Evolutionary conservation across 2,329 filamentous ascomycete genomes (phyloP).

Genomic region (Colletotrichum orbiculare): DNA sequence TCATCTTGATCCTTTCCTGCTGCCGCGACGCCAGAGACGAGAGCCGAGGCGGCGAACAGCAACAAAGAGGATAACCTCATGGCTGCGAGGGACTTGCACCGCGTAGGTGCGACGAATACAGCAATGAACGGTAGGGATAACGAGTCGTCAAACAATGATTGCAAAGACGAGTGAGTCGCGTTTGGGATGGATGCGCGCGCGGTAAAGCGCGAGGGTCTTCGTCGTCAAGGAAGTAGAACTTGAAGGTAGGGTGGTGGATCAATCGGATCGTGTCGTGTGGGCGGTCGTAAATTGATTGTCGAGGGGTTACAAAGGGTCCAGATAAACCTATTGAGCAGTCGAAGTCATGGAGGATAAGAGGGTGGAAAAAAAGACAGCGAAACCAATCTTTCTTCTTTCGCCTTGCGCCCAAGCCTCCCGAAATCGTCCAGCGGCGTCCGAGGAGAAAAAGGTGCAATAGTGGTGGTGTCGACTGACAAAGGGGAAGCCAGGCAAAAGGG

Average conservation of each 20-base stretch:
- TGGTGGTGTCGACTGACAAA: slow-evolving; percentile 31
- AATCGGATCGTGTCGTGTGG: slow-evolving; percentile 21
- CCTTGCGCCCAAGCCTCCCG: slow-evolving; percentile 28
- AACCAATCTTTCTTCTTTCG: slow-evolving; percentile 26
- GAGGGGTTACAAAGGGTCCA: slow-evolving; percentile 21
- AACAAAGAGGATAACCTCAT: slow-evolving; percentile 59
- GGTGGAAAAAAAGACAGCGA: slow-evolving; percentile 7
- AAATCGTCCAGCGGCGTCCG: slow-evolving; percentile 36
- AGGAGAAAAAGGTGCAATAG: slow-evolving; percentile 15
- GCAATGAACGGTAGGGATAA: not conserved
- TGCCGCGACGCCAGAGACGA: slow-evolving; percentile 53
- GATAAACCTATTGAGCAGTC: slow-evolving; percentile 31
- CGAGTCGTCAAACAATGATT: no score
- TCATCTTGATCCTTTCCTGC: slow-evolving; percentile 51
- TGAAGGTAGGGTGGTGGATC: slow-evolving; percentile 25
- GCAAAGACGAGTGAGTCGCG: no score
- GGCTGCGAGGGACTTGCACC: slow-evolving; percentile 38
- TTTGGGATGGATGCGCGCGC: slow-evolving; percentile 9
- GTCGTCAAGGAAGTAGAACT: slow-evolving; percentile 20
- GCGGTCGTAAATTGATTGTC: slow-evolving; percentile 10
- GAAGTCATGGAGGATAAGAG: slow-evolving; percentile 30
- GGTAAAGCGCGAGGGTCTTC: slow-evolving; percentile 6
- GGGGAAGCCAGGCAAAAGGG: slow-evolving; percentile 31
- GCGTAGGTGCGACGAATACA: slow-evolving; percentile 16
- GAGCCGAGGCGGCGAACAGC: slow-evolving; percentile 59